Percentiles rank a stretch among this genome's conserved stretches.
Conservation (phyloP, 2,329 filamentous ascomycete species). For the Alternaria infectoria region DNA sequence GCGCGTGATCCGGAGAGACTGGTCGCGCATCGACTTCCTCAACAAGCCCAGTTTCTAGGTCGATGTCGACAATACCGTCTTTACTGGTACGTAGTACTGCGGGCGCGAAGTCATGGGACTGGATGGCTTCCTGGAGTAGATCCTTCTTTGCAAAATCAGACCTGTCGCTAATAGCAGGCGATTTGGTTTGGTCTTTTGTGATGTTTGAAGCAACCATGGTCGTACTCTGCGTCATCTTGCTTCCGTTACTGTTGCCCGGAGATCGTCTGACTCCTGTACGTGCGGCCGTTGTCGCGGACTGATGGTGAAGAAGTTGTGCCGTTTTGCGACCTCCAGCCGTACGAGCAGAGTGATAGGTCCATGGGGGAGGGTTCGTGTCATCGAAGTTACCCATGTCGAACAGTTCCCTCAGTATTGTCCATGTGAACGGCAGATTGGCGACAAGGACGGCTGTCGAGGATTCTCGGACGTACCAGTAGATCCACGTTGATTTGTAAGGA, state of each 20-base stretch:
- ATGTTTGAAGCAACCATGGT: conserved; percentile 18
- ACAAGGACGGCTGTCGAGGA: conserved; percentile 49
- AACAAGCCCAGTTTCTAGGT: conserved; percentile 15
- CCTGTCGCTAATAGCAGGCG: conserved; percentile 10
- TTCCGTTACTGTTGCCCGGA: conserved; percentile 9
- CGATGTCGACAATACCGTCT: conserved; percentile 7
- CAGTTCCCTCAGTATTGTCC: conserved; percentile 58
- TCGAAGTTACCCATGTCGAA: conserved; percentile 51
- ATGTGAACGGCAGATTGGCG: conserved; percentile 59
- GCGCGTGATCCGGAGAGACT: conserved; percentile 3
- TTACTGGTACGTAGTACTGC: neutral
- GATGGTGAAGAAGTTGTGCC: conserved; percentile 18
- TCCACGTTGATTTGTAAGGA: conserved; percentile 36
- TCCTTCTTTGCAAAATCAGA: conserved; percentile 17
- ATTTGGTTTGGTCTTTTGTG: conserved; percentile 6
- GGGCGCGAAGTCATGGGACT: conserved; percentile 23
- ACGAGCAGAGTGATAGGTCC: conserved; percentile 38
- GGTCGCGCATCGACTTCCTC: conserved; percentile 1
- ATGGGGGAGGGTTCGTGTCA: conserved; percentile 33
- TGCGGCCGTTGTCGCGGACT: conserved; percentile 7
- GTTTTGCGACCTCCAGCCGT: conserved; percentile 33
- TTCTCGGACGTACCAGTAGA: conserved; percentile 43
- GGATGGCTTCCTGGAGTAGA: conserved; percentile 11
- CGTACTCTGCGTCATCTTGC: conserved; percentile 17
- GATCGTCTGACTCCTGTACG: conserved; percentile 13